Evolutionary conservation across 1,284 basidiomycete species (phyloP).

Genomic region (Vanrija sp.): DNA sequence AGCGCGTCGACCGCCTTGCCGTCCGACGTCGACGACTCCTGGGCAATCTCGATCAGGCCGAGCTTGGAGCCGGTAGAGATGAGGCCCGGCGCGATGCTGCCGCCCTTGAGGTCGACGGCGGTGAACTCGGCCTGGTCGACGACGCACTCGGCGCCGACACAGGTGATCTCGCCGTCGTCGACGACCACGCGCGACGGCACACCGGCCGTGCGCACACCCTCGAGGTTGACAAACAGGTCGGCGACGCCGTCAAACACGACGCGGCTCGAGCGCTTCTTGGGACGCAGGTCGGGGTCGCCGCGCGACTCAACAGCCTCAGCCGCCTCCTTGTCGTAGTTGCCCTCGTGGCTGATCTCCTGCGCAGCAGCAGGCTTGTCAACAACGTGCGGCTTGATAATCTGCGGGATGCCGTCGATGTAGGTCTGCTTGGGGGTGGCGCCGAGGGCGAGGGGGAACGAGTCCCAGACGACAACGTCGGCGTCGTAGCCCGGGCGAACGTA

Average conservation of each 20-base stretch:
- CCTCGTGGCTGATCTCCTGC: constrained; percentile 36
- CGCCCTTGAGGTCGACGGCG: constrained; percentile 48
- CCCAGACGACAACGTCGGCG: constrained; percentile 77
- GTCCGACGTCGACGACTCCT: constrained; percentile 65
- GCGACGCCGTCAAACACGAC: constrained; percentile 47
- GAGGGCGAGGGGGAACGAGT: constrained; percentile 73
- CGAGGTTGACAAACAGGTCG: constrained; percentile 21
- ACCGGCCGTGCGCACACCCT: background rate
- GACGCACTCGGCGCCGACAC: constrained; percentile 34
- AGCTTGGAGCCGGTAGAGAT: constrained; percentile 48
- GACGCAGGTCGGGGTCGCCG: constrained; percentile 44
- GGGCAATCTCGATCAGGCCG: constrained; percentile 50
- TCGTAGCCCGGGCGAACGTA: constrained; percentile 61
- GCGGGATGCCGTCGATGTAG: constrained; percentile 59
- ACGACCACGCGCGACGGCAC: constrained; percentile 29
- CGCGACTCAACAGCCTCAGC: constrained; percentile 35
- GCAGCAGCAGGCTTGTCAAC: constrained; percentile 39
- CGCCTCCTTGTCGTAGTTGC: constrained; percentile 41
- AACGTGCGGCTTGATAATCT: constrained; percentile 43
- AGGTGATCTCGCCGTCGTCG: constrained; percentile 46
- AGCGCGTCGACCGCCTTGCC: constrained; percentile 46
- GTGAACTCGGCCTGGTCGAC: constrained; percentile 20
- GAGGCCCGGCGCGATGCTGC: constrained; percentile 48
- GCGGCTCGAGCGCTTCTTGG: constrained; percentile 30
- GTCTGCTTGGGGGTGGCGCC: constrained; percentile 56